phyloP scores from a whole-genome alignment of 495 filamentous ascomycete genomes.

The Entonaema liquescens region DNA sequence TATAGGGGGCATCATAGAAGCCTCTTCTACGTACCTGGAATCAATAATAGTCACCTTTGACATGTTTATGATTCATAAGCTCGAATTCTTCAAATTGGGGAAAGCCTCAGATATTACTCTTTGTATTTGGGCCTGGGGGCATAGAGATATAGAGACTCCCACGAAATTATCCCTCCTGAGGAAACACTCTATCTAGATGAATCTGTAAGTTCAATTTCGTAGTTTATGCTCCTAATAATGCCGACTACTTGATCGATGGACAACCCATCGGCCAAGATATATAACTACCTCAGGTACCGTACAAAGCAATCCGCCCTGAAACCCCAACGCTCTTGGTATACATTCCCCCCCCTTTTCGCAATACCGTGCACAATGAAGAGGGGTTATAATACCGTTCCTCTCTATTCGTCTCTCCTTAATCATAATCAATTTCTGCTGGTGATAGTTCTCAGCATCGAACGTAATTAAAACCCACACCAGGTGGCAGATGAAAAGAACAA shows the following conservation, averaged over 20 bases:
- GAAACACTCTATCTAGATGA: not conserved
- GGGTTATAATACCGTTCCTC: conserved; percentile 34
- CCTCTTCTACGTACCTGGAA: not conserved
- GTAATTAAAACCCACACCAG: conserved; percentile 35
- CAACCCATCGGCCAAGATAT: conserved; percentile 21
- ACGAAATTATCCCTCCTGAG: not conserved
- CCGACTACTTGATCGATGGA: conserved; percentile 33
- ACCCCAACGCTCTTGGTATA: conserved; percentile 38
- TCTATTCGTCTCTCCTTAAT: conserved; percentile 25
- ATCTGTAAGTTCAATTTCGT: conserved; percentile 36
- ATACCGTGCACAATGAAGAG: conserved; percentile 31
- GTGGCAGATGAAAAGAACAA: conserved; percentile 35
- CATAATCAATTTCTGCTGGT: conserved; percentile 34
- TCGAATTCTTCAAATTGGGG: not conserved
- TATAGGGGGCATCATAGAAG: not conserved
- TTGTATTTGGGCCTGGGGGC: no score
- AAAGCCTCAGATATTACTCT: no score
- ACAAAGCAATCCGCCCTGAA: conserved; percentile 25
- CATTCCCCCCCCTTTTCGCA: conserved; percentile 29
- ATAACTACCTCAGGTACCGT: conserved; percentile 29
- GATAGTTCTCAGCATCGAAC: conserved; percentile 19
- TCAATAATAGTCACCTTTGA: not conserved
- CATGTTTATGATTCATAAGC: not conserved
- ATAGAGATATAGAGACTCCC: not conserved
- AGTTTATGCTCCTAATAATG: conserved; percentile 26